Evolutionary conservation across 148 eudicot genomes (phyloP).

Genomic region (Camellia granthamiana): DNA sequence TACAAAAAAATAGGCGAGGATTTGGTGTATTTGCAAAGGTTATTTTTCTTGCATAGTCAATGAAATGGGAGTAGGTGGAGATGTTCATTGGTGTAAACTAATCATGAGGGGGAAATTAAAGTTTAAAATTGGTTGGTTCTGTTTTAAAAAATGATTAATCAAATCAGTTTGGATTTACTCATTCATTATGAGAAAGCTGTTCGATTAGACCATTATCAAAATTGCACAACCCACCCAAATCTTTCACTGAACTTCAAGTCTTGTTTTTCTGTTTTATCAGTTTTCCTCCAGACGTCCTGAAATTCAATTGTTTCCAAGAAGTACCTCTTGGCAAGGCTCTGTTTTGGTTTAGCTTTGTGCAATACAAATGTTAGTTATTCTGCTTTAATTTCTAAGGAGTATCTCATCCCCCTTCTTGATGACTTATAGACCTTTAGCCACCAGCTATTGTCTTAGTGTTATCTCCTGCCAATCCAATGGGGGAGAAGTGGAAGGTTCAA

Average conservation of each 20-base stretch:
- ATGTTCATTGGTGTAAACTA: neutral
- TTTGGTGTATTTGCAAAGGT: too few relatives aligned
- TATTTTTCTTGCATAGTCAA: too few relatives aligned
- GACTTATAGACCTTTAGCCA: neutral
- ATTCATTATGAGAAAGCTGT: too few relatives aligned
- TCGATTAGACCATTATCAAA: neutral
- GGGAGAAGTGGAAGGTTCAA: neutral
- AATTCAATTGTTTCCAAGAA: neutral
- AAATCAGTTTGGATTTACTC: too few relatives aligned
- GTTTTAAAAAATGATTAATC: too few relatives aligned
- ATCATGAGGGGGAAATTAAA: too few relatives aligned
- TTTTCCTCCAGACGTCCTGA: neutral
- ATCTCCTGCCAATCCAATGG: neutral
- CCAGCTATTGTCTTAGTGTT: neutral
- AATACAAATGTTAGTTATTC: neutral
- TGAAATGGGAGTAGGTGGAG: neutral
- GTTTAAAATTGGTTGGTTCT: too few relatives aligned
- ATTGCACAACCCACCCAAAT: neutral
- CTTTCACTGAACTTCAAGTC: neutral
- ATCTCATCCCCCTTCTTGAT: neutral
- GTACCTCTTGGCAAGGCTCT: neutral
- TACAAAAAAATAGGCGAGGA: neutral
- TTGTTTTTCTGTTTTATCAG: neutral
- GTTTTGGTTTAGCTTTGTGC: neutral
- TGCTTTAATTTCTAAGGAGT: neutral